These are phyloP conservation scores for Apiotrichum gamsii DNA, from an alignment of 1,284 basidiomycete genomes.

Conservation along the genomic window DNA sequence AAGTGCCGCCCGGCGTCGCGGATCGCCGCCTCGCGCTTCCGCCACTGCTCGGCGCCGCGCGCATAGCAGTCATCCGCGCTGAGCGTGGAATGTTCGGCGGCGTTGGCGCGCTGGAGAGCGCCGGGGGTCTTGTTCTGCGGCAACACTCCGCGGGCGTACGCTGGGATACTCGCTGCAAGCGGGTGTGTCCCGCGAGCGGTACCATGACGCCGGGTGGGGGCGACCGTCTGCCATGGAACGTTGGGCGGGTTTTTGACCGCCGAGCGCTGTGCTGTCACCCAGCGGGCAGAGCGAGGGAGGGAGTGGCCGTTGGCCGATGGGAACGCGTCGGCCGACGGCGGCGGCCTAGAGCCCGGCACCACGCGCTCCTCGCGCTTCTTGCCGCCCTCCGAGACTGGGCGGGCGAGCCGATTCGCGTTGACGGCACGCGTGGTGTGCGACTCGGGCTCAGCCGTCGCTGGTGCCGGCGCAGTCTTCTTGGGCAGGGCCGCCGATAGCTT, in stretches of 20 bases:
- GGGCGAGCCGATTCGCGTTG: constrained; percentile 10
- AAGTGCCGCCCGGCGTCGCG: constrained; percentile 36
- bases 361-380: constrained; percentile 1
- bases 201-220: constrained; percentile 7
- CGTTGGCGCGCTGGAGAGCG: constrained; percentile 9
- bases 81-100: constrained; percentile 4
- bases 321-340: background rate
- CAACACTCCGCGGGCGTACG: constrained; percentile 25
- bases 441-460: background rate
- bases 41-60: constrained; percentile 27
- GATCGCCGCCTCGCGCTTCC: constrained; percentile 31
- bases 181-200: constrained; percentile 15
- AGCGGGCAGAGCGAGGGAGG: background rate
- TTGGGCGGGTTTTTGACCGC: background rate
- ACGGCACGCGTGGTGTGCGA: constrained; percentile 1
- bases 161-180: constrained; percentile 29
- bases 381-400: background rate
- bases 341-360: constrained; percentile 3
- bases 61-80: constrained; percentile 30
- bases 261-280: background rate
- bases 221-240: constrained; percentile 30
- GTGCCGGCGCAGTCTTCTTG: background rate
- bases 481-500: background rate
- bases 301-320: background rate
- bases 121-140: constrained; percentile 23